Conservation (phyloP, 305 asterid species). For the Caryopteris hybrid region DNA sequence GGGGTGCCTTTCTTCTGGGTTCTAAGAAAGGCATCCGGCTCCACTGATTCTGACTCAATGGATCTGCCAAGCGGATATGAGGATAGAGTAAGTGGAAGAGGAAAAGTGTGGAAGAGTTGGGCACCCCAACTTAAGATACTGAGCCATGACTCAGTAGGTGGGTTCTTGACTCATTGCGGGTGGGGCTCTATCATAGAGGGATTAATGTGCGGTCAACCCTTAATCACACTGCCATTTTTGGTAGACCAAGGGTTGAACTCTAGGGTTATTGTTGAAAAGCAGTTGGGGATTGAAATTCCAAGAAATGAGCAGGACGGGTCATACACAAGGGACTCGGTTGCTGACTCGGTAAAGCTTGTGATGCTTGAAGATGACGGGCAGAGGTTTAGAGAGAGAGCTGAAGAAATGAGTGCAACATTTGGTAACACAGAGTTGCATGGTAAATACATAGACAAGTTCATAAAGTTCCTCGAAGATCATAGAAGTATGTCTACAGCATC, state of each 20-base stretch:
- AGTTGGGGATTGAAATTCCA: slow-evolving; percentile 29
- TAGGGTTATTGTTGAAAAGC: slow-evolving; percentile 30
- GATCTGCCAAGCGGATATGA: slow-evolving; percentile 43
- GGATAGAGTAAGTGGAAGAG: slow-evolving; percentile 31
- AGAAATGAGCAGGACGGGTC: slow-evolving; percentile 46
- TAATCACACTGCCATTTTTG: slow-evolving; percentile 34
- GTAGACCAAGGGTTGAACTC: slow-evolving; percentile 44
- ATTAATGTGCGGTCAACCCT: slow-evolving; percentile 29
- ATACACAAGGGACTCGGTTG: slow-evolving; percentile 31
- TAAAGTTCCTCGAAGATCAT: slow-evolving; percentile 19
- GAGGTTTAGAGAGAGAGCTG: slow-evolving; percentile 23
- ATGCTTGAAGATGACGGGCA: slow-evolving; percentile 32
- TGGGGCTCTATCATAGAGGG: slow-evolving; percentile 48
- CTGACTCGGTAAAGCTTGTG: slow-evolving; percentile 30
- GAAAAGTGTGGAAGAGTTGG: slow-evolving; percentile 48
- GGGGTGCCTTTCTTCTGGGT: slow-evolving; percentile 46
- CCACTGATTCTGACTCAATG: background rate
- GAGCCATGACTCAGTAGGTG: slow-evolving; percentile 47
- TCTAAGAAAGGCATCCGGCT: slow-evolving; percentile 5
- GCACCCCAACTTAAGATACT: slow-evolving; percentile 44
- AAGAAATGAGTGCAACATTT: slow-evolving; percentile 21
- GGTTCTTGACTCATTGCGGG: slow-evolving; percentile 48
- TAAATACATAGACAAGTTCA: slow-evolving; percentile 21
- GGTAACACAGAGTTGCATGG: slow-evolving; percentile 22
- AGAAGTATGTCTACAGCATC: background rate